phyloP scores from a whole-genome alignment of 192 early-diverging fungal genomes.

The Coemansia sp. region DNA sequence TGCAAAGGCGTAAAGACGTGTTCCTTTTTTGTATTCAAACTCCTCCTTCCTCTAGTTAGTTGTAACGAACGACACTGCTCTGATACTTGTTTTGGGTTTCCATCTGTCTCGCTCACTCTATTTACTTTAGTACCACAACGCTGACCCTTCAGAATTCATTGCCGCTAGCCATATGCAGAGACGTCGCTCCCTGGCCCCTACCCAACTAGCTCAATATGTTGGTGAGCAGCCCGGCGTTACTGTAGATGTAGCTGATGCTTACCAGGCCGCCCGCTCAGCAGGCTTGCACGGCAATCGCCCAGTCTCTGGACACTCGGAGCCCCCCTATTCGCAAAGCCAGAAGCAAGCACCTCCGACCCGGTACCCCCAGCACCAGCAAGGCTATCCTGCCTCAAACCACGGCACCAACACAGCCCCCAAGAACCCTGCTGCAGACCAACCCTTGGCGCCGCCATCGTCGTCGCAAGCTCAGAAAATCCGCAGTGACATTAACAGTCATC shows the following conservation, averaged over 20 bases:
- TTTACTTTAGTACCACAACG: slow-evolving; percentile 30
- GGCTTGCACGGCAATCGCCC: slow-evolving; percentile 21
- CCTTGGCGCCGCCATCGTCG: not conserved
- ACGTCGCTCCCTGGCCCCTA: slow-evolving; percentile 42
- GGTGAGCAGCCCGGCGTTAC: slow-evolving; percentile 19
- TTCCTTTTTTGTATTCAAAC: not conserved
- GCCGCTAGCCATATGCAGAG: slow-evolving; percentile 41
- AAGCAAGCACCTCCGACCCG: not conserved
- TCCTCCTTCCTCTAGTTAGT: not conserved
- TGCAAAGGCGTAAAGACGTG: no score
- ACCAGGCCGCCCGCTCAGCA: slow-evolving; percentile 30
- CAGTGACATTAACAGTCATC: slow-evolving; percentile 33
- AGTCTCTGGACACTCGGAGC: slow-evolving; percentile 21
- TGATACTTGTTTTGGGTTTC: not conserved
- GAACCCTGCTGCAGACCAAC: not conserved
- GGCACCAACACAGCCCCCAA: not conserved
- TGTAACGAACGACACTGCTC: not conserved
- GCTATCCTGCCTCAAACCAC: not conserved
- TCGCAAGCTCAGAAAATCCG: slow-evolving; percentile 3
- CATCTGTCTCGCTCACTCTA: not conserved
- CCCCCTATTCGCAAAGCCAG: slow-evolving; percentile 14
- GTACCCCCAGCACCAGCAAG: slow-evolving; percentile 11
- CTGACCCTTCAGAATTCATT: slow-evolving; percentile 43
- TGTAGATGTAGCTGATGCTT: slow-evolving; percentile 20
- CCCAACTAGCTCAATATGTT: slow-evolving; percentile 28